phyloP scores from a whole-genome alignment of 2,329 filamentous ascomycete species.

The Scedosporium dehoogii region DNA sequence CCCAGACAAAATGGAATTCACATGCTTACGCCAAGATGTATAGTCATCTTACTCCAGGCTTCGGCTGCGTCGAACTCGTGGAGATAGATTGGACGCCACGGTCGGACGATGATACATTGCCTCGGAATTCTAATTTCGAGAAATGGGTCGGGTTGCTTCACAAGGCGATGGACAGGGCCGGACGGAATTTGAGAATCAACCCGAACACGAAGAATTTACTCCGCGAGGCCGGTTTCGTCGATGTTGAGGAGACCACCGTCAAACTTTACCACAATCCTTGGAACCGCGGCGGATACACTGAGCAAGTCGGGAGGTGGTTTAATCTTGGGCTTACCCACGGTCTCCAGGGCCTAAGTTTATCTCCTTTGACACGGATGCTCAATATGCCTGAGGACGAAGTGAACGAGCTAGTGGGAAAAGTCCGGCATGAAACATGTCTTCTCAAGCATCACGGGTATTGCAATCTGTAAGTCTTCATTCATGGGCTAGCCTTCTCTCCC shows the following conservation, averaged over 20 bases:
- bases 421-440: conserved; percentile 59
- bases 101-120: conserved; percentile 56
- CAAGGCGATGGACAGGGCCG: conserved; percentile 55
- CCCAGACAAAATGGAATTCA: background rate
- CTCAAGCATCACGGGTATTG: conserved; percentile 64
- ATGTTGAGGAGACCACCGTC: conserved; percentile 63
- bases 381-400: conserved; percentile 49
- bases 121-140: conserved; percentile 44
- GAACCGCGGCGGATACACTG: conserved; percentile 53
- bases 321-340: conserved; percentile 67
- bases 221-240: conserved; percentile 63
- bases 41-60: conserved; percentile 67
- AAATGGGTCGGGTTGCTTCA: conserved; percentile 63
- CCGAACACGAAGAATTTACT: conserved; percentile 48
- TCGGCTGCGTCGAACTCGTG: conserved; percentile 73
- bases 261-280: conserved; percentile 66
- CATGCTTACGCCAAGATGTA: conserved; percentile 1
- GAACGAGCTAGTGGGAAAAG: conserved; percentile 48
- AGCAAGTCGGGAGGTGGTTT: conserved; percentile 71
- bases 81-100: conserved; percentile 78
- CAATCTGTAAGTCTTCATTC: conserved; percentile 52
- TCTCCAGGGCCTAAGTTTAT: conserved; percentile 62
- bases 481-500: too few species aligned
- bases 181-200: conserved; percentile 54
- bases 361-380: conserved; percentile 50